These are phyloP conservation scores for Plenodomus biglobosus DNA, from an alignment of 2,329 filamentous ascomycete genomes.

Conservation along the genomic window DNA sequence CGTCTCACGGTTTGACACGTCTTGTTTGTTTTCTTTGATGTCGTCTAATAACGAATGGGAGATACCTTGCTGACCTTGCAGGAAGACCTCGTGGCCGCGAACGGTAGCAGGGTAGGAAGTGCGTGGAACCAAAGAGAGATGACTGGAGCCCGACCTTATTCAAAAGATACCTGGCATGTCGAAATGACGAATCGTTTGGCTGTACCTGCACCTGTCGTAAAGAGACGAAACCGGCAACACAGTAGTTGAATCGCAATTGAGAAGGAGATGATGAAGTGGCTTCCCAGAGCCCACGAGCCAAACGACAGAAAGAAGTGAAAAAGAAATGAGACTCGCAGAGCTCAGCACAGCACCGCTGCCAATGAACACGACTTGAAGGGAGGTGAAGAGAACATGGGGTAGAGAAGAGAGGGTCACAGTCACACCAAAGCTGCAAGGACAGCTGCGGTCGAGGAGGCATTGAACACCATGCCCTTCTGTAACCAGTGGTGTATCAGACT, in stretches of 20 bases:
- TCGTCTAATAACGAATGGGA: slow-evolving; percentile 27
- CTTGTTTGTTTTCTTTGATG: slow-evolving; percentile 19
- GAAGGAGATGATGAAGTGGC: slow-evolving; percentile 11
- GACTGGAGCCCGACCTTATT: slow-evolving; percentile 39
- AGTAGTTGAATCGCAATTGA: not conserved
- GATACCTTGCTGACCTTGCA: slow-evolving; percentile 27
- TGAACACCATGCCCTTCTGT: slow-evolving; percentile 37
- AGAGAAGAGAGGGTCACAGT: slow-evolving; percentile 25
- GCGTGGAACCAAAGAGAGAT: slow-evolving; percentile 21
- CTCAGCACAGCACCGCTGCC: slow-evolving; percentile 43
- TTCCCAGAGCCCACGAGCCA: slow-evolving; percentile 31
- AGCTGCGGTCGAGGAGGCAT: slow-evolving; percentile 35
- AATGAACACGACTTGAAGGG: slow-evolving; percentile 34
- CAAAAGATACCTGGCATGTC: slow-evolving; percentile 34
- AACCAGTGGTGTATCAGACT: slow-evolving; percentile 36
- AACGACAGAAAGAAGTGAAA: slow-evolving; percentile 35
- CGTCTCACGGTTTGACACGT: slow-evolving; percentile 23
- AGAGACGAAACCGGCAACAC: slow-evolving; percentile 16
- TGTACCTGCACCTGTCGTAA: slow-evolving; percentile 10
- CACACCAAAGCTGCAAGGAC: slow-evolving; percentile 34
- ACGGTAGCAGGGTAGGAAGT: slow-evolving; percentile 13
- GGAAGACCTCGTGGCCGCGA: slow-evolving; percentile 21
- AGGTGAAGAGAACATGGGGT: slow-evolving; percentile 29
- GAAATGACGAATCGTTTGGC: slow-evolving; percentile 26
- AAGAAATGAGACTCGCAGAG: slow-evolving; percentile 41